phyloP scores from a whole-genome alignment of 768 basidiomycete genomes.

The Myochromella boudieri region DNA sequence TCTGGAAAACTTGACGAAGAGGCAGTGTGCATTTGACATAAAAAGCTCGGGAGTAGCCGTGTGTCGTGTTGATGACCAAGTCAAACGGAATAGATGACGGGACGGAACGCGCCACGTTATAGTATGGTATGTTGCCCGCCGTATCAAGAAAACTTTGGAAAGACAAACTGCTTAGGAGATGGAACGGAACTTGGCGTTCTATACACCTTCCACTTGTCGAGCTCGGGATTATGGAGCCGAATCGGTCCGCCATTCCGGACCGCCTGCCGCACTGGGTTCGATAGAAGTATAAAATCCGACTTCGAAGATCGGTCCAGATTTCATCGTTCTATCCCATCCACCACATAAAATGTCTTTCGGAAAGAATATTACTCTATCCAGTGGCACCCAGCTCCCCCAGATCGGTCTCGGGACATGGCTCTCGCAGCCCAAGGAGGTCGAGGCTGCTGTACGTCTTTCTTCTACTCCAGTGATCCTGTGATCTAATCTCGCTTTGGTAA shows the following conservation, averaged over 20 bases:
- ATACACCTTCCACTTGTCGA: no score
- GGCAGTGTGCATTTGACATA: no score
- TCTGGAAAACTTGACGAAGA: no score
- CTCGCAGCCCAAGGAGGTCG: conserved; percentile 73
- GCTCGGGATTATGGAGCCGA: background rate
- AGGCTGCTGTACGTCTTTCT: conserved; percentile 53
- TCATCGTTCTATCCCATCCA: background rate
- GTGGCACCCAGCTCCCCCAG: conserved; percentile 60
- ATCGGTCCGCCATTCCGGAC: conserved; percentile 15
- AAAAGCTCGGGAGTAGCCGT: no score
- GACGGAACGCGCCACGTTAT: no score
- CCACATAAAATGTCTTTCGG: conserved; percentile 17
- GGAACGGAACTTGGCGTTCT: no score
- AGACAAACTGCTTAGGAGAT: no score
- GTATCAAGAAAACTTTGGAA: no score
- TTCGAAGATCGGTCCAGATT: background rate
- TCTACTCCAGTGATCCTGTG: background rate
- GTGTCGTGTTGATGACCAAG: no score
- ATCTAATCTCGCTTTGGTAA: conserved; percentile 5
- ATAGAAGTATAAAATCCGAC: background rate
- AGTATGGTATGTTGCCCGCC: no score
- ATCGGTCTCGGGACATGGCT: conserved; percentile 87
- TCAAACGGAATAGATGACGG: no score
- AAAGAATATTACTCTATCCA: conserved; percentile 40
- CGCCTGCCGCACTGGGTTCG: conserved; percentile 3